phyloP scores from a whole-genome alignment of 805 yeast species.

The Candida montana region DNA sequence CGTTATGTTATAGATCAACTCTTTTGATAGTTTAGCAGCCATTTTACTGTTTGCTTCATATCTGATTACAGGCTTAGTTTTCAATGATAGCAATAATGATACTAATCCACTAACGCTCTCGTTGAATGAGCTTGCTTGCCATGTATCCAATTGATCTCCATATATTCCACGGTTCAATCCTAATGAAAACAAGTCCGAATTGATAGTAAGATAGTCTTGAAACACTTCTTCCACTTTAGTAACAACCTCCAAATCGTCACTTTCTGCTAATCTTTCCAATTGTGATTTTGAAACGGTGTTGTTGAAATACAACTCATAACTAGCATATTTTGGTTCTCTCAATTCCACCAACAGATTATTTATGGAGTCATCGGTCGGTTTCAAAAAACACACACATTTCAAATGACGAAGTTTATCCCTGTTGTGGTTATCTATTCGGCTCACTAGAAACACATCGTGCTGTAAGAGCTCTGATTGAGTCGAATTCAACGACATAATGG shows the following conservation, averaged over 20 bases:
- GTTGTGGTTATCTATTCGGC: slow-evolving; percentile 52
- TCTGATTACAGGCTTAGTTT: slow-evolving; percentile 71
- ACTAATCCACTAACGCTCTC: slow-evolving; percentile 38
- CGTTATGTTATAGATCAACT: slow-evolving; percentile 51
- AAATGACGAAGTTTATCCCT: slow-evolving; percentile 75
- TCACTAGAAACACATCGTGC: slow-evolving; percentile 81
- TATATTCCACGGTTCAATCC: slow-evolving; percentile 28
- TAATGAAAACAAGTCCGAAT: slow-evolving; percentile 59
- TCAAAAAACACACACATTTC: slow-evolving; percentile 72
- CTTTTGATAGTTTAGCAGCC: slow-evolving; percentile 64
- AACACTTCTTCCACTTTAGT: slow-evolving; percentile 75
- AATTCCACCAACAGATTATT: slow-evolving; percentile 60
- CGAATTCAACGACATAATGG: slow-evolving; percentile 80
- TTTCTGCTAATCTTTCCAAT: slow-evolving; percentile 82
- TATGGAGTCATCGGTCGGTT: slow-evolving; percentile 66
- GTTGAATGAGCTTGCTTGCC: slow-evolving; percentile 43
- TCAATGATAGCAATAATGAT: slow-evolving; percentile 65
- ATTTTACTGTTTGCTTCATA: slow-evolving; percentile 66
- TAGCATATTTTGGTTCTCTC: slow-evolving; percentile 69
- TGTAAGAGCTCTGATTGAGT: slow-evolving; percentile 82
- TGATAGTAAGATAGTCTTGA: slow-evolving; percentile 74
- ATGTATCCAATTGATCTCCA: slow-evolving; percentile 34
- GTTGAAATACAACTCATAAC: slow-evolving; percentile 73
- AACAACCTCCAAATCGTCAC: slow-evolving; percentile 82
- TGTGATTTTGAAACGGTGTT: slow-evolving; percentile 71